Percentiles rank a stretch among this genome's conserved stretches.
Evolutionary conservation across 805 yeast species (phyloP).

Genomic region (Yueomyces sp.): DNA sequence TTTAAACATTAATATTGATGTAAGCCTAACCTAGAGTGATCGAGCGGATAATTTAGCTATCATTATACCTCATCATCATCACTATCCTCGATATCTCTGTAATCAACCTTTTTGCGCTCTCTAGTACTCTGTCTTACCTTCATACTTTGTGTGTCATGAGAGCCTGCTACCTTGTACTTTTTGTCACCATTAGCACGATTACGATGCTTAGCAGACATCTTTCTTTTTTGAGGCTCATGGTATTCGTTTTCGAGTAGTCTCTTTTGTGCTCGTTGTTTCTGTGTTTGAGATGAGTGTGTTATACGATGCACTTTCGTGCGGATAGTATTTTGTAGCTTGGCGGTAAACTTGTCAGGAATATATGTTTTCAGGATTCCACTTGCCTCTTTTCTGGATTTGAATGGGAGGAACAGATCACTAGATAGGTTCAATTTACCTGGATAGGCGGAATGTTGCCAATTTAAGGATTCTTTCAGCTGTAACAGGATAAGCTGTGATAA

Average conservation of each 20-base stretch:
- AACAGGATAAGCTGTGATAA: slow-evolving; percentile 54
- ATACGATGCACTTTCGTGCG: slow-evolving; percentile 23
- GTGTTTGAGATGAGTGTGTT: slow-evolving; percentile 17
- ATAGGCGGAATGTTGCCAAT: slow-evolving; percentile 67
- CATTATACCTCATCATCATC: neutral
- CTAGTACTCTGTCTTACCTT: no score
- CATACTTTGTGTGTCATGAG: no score
- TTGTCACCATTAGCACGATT: neutral
- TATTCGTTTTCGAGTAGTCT: slow-evolving; percentile 16
- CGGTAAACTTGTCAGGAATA: slow-evolving; percentile 35
- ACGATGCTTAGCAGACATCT: slow-evolving; percentile 1
- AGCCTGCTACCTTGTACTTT: no score
- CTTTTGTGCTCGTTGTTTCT: slow-evolving; percentile 19
- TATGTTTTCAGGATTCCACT: slow-evolving; percentile 42
- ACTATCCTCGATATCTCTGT: neutral
- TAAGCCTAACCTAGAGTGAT: neutral
- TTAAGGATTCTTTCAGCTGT: slow-evolving; percentile 39
- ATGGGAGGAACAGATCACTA: slow-evolving; percentile 54
- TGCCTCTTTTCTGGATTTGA: slow-evolving; percentile 43
- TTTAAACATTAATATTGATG: no score
- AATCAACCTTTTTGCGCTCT: neutral
- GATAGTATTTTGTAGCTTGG: slow-evolving; percentile 24
- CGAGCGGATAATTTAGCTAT: neutral
- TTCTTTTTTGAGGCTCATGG: slow-evolving; percentile 6
- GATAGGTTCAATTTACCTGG: slow-evolving; percentile 67